Conservation (phyloP, 2,329 filamentous ascomycete species). For the Aspergillus viridinutans region DNA sequence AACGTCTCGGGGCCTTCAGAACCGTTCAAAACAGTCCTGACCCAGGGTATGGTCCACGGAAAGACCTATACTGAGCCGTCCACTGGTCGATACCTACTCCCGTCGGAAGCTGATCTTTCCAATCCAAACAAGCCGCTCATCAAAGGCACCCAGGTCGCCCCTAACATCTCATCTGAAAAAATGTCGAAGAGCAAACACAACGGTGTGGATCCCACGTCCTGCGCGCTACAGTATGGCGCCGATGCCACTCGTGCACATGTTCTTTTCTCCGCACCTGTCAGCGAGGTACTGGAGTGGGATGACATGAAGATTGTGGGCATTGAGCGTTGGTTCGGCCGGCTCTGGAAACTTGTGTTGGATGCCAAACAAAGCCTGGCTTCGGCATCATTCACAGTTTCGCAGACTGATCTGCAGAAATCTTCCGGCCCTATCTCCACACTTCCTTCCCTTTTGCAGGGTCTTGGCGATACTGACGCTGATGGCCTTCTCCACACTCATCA, state of each 20-base stretch:
- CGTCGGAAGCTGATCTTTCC: constrained; percentile 66
- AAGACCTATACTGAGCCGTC: constrained; percentile 73
- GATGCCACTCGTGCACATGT: constrained; percentile 83
- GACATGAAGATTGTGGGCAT: constrained; percentile 76
- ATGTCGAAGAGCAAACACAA: constrained; percentile 97
- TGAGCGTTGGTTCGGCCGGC: constrained; percentile 70
- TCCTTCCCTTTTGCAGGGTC: constrained; percentile 23
- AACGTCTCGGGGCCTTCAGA: constrained; percentile 50
- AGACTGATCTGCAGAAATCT: constrained; percentile 13
- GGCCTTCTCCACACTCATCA: constrained; percentile 65
- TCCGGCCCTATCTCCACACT: constrained; percentile 22
- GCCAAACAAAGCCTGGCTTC: constrained; percentile 22
- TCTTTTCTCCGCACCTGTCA: constrained; percentile 81
- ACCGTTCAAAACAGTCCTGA: constrained; percentile 76
- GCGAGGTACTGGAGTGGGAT: constrained; percentile 83
- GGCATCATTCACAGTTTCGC: constrained; percentile 19
- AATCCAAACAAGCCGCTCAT: constrained; percentile 57
- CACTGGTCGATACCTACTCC: constrained; percentile 71
- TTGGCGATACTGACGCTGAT: constrained; percentile 35
- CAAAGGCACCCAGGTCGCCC: constrained; percentile 54
- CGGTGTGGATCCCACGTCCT: constrained; percentile 73
- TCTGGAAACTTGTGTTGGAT: constrained; percentile 56
- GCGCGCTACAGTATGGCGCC: constrained; percentile 71
- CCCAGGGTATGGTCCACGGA: constrained; percentile 91
- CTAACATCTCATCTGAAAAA: constrained; percentile 72